Evolutionary conservation across 75 land plant genomes (phyloP).

Genomic region (Pseudotsuga menziesii): DNA sequence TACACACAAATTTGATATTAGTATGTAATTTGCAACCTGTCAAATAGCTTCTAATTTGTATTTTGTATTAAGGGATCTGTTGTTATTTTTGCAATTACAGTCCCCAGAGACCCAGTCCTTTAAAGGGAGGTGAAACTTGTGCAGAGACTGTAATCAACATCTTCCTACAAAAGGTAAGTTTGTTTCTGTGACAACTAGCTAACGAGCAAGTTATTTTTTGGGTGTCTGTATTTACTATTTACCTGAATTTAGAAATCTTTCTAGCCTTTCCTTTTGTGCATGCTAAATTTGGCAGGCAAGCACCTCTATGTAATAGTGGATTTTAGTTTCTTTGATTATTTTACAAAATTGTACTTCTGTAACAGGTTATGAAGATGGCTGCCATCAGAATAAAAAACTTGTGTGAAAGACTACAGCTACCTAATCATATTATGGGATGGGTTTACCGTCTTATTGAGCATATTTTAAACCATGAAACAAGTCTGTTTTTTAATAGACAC

Average conservation of each 20-base stretch:
- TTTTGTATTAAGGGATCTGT: conserved; percentile 1
- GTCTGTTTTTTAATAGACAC: conserved; percentile 88
- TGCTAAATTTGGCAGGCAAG: too few species aligned
- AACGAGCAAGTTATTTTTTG: too few species aligned
- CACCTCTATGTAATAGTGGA: too few species aligned
- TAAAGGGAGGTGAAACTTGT: conserved; percentile 85
- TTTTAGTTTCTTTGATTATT: too few species aligned
- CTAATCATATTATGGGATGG: conserved; percentile 59
- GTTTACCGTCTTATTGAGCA: conserved; percentile 70
- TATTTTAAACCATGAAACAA: conserved; percentile 54
- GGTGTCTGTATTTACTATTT: too few species aligned
- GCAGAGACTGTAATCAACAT: conserved; percentile 82
- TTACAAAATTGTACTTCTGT: too few species aligned
- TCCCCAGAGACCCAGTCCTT: conserved; percentile 74
- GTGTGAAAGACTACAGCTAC: conserved; percentile 63
- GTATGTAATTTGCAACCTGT: neutral
- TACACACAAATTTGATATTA: neutral
- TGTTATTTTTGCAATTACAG: conserved; percentile 30
- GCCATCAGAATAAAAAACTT: conserved; percentile 80
- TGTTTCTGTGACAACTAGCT: too few species aligned
- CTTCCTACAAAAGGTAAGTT: conserved; percentile 77
- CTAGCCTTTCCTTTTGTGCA: too few species aligned
- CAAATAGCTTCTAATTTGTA: neutral
- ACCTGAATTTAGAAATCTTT: too few species aligned
- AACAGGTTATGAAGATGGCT: conserved; percentile 72